Conservation (phyloP, 331 rosid genomes). For the Pyracantha coccinea region DNA sequence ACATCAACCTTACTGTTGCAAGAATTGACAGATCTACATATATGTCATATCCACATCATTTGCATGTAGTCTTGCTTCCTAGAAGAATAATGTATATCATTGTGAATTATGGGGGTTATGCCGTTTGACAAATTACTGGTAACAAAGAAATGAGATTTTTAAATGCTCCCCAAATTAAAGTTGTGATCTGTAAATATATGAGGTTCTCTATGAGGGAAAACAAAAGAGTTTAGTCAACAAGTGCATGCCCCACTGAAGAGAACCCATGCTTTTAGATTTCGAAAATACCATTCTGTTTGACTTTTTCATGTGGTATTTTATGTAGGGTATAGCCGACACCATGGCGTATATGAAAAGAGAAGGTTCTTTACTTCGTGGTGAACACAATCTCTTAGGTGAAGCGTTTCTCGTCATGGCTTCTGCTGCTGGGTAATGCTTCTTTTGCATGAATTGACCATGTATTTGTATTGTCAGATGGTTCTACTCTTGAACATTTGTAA, state of each 20-base stretch:
- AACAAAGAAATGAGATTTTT: neutral
- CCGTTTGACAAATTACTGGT: neutral
- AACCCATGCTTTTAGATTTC: neutral
- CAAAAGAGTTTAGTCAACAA: neutral
- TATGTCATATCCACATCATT: neutral
- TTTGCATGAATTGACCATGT: conserved; percentile 8
- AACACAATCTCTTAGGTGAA: conserved; percentile 93
- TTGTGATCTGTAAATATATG: neutral
- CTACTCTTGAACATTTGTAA: conserved; percentile 13
- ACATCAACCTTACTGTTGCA: neutral
- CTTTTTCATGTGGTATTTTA: conserved; percentile 20
- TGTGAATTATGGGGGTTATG: neutral
- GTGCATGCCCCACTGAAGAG: neutral
- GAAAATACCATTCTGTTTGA: conserved; percentile 8
- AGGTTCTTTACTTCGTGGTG: conserved; percentile 81
- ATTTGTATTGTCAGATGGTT: neutral
- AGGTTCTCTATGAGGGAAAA: neutral
- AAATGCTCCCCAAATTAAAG: neutral
- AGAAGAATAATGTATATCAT: neutral
- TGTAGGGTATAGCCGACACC: conserved; percentile 88
- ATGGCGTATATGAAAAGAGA: conserved; percentile 84
- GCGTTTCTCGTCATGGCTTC: conserved; percentile 98
- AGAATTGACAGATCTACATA: neutral
- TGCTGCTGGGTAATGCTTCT: conserved; percentile 73
- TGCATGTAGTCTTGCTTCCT: neutral